These are phyloP conservation scores for Fonsecaea multimorphosa DNA, from an alignment of 2,329 filamentous ascomycete genomes.

Conservation along the genomic window DNA sequence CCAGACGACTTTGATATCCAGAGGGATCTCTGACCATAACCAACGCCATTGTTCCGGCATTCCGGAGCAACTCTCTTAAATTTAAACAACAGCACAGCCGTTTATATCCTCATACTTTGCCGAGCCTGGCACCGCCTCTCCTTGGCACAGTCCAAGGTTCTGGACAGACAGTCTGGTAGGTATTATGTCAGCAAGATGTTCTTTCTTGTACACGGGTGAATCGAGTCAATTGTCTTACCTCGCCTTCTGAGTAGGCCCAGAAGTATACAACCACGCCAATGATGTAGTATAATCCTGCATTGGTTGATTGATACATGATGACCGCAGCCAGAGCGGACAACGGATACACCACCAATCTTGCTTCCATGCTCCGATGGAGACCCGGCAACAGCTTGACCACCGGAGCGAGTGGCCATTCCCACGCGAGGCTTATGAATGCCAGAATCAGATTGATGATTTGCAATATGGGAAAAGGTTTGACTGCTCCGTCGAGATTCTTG, in stretches of 20 bases:
- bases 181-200: conserved; percentile 33
- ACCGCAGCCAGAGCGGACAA: conserved; percentile 74
- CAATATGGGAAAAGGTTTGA: conserved; percentile 84
- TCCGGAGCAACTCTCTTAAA: neutral
- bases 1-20: conserved; percentile 6
- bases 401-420: conserved; percentile 86
- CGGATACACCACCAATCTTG: conserved; percentile 81
- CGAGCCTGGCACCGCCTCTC: conserved; percentile 43
- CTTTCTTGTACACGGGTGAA: conserved; percentile 6
- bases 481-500: conserved; percentile 82
- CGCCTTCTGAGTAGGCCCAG: conserved; percentile 96
- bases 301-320: conserved; percentile 89
- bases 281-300: conserved; percentile 89
- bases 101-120: conserved; percentile 37
- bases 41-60: conserved; percentile 1
- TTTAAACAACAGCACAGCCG: conserved; percentile 10
- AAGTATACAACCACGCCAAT: conserved; percentile 88
- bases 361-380: conserved; percentile 86
- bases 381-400: conserved; percentile 65
- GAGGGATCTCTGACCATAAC: conserved; percentile 2
- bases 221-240: conserved; percentile 66
- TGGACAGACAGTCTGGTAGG: conserved; percentile 66
- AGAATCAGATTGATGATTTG: conserved; percentile 89
- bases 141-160: conserved; percentile 74
- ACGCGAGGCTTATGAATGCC: conserved; percentile 76